Evolutionary conservation across 202 grass and related monocot genomes (phyloP), one percentile per base, ranked within the genome.

Genomic region (Musa balbisiana): DNA sequence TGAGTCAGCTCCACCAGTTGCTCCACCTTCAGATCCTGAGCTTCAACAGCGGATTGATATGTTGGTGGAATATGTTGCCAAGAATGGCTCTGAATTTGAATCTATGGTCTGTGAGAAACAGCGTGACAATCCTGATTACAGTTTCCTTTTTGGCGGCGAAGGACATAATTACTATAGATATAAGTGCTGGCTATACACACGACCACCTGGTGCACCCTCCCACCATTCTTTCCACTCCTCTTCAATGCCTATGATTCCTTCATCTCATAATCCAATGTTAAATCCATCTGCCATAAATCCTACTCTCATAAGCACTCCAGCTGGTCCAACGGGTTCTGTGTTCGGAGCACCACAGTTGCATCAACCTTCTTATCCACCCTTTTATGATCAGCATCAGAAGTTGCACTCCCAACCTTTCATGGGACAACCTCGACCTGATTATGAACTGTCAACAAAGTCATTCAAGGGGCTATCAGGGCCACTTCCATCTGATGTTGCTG

Each of bases 11-110:
- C 81, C 88, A 2, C 86, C 82, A 17, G 87, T 86, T 8, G 67
- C 82, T 0, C 88, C 94, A 49, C 91, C 94, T 27, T 77, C 90
- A 1, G 91, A 98, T 76, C 85, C 89, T 20, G 95, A 98, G 77
- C 95, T 98, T 19, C 95, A 98, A 60, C 94, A 98, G 75, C 88
- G 91, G 54, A 98, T 98, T 69, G 95, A 98, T 79, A 98, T 94
- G 74, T 77, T 98, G 72, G 91, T 93, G 0, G 94, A 98, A 76
- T 98, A 98, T 85, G 82, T 85, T 80, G 90, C 84, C 74, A 98
- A 98, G 82, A 92, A 94, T 64, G 94, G 94, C 49, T 88, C 83
- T 3, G 91, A 91, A 27, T 98, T 98, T 81, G 94, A 98, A 80
- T 76, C 74, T 49, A 75, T 94, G 91, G 92, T 98, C 81, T 87